Evolutionary conservation across 2,329 filamentous ascomycete genomes (phyloP).

Genomic region (Saccharata proteae): DNA sequence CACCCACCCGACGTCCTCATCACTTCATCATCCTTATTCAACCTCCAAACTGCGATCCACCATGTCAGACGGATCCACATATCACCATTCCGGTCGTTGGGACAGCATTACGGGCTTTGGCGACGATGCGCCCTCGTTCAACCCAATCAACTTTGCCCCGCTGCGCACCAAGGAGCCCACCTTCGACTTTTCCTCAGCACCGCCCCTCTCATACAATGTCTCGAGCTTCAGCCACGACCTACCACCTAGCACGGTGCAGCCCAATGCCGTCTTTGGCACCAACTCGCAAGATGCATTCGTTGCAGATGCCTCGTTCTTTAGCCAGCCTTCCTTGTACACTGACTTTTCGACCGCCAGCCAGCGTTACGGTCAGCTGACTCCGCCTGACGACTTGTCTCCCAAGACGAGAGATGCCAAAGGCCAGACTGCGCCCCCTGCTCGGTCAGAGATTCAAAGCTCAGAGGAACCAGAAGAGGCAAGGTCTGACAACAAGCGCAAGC

Average conservation of each 20-base stretch:
- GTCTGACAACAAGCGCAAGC: constrained; percentile 2
- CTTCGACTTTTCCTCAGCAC: background rate
- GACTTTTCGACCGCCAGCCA: background rate
- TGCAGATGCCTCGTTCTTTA: constrained; percentile 1
- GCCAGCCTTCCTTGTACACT: background rate
- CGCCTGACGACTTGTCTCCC: constrained; percentile 23
- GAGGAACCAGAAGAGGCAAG: background rate
- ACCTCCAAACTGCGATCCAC: no score
- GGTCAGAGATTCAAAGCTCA: background rate
- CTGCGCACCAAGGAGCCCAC: background rate
- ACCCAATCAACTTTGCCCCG: background rate
- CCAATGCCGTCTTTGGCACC: background rate
- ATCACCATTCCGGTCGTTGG: background rate
- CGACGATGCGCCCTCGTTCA: background rate
- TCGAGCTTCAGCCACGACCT: constrained; percentile 1
- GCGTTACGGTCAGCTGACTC: constrained; percentile 22
- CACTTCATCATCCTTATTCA: no score
- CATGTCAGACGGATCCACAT: no score
- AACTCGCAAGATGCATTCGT: no score
- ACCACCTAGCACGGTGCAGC: constrained; percentile 2
- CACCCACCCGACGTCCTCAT: no score
- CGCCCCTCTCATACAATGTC: background rate
- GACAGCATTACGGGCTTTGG: constrained; percentile 3
- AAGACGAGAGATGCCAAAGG: background rate
- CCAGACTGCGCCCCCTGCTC: no score